phyloP scores from a whole-genome alignment of 306 rosid species.

The Carpinus viminea region DNA sequence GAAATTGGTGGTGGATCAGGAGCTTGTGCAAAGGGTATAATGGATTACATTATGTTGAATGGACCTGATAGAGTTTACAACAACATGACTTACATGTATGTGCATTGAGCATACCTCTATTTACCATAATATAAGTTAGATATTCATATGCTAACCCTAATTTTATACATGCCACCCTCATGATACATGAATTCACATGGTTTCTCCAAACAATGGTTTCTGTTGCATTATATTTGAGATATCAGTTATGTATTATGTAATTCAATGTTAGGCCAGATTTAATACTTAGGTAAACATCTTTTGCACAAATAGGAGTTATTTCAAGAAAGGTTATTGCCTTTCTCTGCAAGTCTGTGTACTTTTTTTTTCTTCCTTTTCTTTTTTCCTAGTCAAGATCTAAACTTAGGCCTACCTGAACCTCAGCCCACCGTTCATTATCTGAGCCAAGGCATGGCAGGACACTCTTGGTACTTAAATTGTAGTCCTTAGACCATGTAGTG shows the following conservation, averaged over 20 bases:
- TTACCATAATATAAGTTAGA: conserved; percentile 25
- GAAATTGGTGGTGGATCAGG: conserved; percentile 99
- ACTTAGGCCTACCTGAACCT: too few relatives aligned
- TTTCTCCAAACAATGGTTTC: background rate
- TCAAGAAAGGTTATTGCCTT: too few relatives aligned
- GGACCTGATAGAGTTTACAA: conserved; percentile 87
- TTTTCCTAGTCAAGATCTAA: too few relatives aligned
- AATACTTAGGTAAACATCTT: background rate
- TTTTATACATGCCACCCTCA: background rate
- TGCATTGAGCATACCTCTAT: conserved; percentile 35
- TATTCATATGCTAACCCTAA: background rate
- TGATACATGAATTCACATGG: background rate
- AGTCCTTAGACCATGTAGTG: too few relatives aligned
- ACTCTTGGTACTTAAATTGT: too few relatives aligned
- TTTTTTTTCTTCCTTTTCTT: too few relatives aligned
- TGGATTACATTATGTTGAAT: conserved; percentile 97
- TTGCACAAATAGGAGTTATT: too few relatives aligned
- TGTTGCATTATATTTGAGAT: background rate
- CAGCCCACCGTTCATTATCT: too few relatives aligned
- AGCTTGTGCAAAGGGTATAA: conserved; percentile 95
- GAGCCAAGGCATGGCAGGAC: too few relatives aligned
- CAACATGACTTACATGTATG: conserved; percentile 88
- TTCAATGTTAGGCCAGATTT: background rate
- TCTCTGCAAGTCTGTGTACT: too few relatives aligned
- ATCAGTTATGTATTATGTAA: background rate